Evolutionary conservation across 192 early-diverging fungal genomes (phyloP).

Genomic region (Endogone sp.): DNA sequence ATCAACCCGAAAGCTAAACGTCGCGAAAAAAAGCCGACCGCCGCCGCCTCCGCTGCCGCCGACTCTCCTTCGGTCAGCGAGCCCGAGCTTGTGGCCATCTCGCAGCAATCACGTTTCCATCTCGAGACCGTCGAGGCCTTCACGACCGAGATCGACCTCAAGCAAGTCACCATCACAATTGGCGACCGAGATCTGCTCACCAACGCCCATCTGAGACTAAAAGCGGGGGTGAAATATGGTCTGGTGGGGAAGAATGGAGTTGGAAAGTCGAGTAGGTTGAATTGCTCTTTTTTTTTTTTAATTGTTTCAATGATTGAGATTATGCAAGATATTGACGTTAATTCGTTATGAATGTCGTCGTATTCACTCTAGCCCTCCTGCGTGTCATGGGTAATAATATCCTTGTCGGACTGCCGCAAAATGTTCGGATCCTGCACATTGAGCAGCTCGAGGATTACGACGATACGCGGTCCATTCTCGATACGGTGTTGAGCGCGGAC

Average conservation of each 20-base stretch:
- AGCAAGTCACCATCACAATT: constrained; percentile 72
- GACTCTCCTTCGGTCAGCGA: no score
- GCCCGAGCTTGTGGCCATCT: constrained; percentile 59
- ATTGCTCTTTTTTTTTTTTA: neutral
- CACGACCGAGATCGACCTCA: constrained; percentile 77
- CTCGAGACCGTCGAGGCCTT: constrained; percentile 73
- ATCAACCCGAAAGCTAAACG: constrained; percentile 10
- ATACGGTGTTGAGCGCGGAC: constrained; percentile 64
- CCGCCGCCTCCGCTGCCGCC: constrained; percentile 1
- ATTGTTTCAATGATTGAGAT: constrained; percentile 2
- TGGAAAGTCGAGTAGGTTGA: constrained; percentile 59
- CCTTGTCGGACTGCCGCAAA: constrained; percentile 79
- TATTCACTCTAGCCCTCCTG: constrained; percentile 40
- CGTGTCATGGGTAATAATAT: constrained; percentile 54
- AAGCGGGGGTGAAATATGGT: constrained; percentile 73
- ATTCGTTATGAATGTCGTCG: neutral
- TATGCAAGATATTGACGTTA: neutral
- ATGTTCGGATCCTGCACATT: constrained; percentile 76
- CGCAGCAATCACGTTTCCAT: constrained; percentile 85
- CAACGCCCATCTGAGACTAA: constrained; percentile 74
- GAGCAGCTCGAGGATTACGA: constrained; percentile 69
- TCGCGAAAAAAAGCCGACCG: constrained; percentile 2
- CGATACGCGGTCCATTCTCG: constrained; percentile 48
- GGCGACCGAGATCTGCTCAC: constrained; percentile 64
- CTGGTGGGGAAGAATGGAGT: constrained; percentile 76